Base-by-base conservation (phyloP, 2,329 filamentous ascomycete genomes). In the Purpureocillium lavendulum region DNA sequence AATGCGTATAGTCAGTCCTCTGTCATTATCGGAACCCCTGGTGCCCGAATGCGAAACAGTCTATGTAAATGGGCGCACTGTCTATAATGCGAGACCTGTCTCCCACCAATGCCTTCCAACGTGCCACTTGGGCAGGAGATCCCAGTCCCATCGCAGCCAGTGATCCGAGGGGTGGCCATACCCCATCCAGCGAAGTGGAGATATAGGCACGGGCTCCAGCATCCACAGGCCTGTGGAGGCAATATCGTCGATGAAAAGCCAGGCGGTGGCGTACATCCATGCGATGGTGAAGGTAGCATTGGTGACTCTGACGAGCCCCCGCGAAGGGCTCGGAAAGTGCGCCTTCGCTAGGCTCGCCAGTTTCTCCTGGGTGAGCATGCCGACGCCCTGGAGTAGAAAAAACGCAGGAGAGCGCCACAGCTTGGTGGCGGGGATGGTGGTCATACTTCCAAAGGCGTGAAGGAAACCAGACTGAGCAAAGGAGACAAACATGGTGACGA, bases 131-230 rank as follows among this genome's bases (percentile, higher is more conserved):
- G 71, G 67, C 16, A 79, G 57, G 44, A 74, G 64, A 16, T 69
- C 58, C 26, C 66, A 56, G 45, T 70, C 67, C 76, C 82, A 87
- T 50, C 84, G 76, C 75, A 77, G 85, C 70, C 77, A 81, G 1
- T 69, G 62, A 51, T 84, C 79, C 1, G 72, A 75, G 14, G 68
- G 59, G 1, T 65, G 63, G 0, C 82, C 84, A 28, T 82, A 65
- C 0, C 84, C 82, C 13, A 89, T 28, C 2, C 71, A 75, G 18
- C 87, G 69, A n/a, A 88, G 54, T 1, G 73, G 54, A 39, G 86
- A 94, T 8, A 90, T 47, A 0, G 88, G 87, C n/a, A 94, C 62
- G 0, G 87, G 87, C 59, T 96, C 87, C 45, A 79, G 78, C 12
- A 94, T 60, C 84, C 85, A 95, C 1, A 94, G 53, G 0, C 86